Percentiles rank a stretch among this genome's conserved stretches.
Conservation (phyloP, 768 basidiomycete species). For the Rhizopogon vinicolor region DNA sequence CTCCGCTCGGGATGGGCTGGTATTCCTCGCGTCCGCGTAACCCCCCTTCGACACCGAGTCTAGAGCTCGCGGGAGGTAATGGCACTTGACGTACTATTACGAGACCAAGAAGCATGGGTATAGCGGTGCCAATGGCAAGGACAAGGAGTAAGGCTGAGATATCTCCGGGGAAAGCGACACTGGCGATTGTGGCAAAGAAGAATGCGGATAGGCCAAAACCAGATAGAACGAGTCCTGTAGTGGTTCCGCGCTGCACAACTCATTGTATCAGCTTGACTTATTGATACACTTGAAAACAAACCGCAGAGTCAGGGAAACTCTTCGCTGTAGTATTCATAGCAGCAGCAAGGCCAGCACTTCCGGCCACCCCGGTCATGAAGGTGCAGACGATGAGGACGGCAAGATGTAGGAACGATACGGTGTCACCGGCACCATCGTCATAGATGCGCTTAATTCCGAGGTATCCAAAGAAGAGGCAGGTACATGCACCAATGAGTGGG, state of each 20-base stretch:
- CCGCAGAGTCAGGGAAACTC: conserved; percentile 67
- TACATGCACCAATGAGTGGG: conserved; percentile 53
- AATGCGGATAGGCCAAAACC: conserved; percentile 92
- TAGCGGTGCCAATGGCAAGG: conserved; percentile 71
- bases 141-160: conserved; percentile 74
- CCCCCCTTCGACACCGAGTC: conserved; percentile 16
- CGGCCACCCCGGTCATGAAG: conserved; percentile 74
- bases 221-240: conserved; percentile 75
- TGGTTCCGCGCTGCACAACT: conserved; percentile 56
- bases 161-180: conserved; percentile 68
- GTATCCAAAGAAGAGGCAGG: conserved; percentile 68
- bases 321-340: conserved; percentile 81
- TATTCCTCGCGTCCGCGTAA: conserved; percentile 13
- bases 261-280: not conserved
- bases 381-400: conserved; percentile 54
- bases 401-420: conserved; percentile 41
- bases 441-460: conserved; percentile 67
- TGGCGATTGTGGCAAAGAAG: conserved; percentile 76
- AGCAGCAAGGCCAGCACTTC: conserved; percentile 65
- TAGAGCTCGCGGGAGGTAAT: conserved; percentile 34
- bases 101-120: conserved; percentile 77
- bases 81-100: conserved; percentile 72
- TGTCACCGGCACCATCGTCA: conserved; percentile 39
- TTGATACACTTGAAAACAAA: conserved; percentile 30
- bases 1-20: conserved; percentile 12